Evolutionary conservation across 1,284 basidiomycete species (phyloP), one percentile per base, ranked within the genome.

Genomic region (Ceratobasidium sp.): DNA sequence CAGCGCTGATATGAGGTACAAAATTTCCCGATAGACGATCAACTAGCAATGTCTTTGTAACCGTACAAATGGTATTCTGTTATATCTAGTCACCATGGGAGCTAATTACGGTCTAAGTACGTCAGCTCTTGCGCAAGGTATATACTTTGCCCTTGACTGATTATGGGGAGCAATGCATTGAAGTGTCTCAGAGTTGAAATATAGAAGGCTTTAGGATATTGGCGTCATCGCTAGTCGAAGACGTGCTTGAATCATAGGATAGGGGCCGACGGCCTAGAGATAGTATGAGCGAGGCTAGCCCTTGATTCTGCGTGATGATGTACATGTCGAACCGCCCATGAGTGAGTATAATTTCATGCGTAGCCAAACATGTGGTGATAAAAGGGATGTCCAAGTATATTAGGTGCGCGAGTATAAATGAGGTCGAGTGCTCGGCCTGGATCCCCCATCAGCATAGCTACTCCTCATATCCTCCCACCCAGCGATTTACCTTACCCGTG

Each of bases 321-420:
- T 54, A 50, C 62, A 65, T 65, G 50, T 42, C 47, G 62, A 65
- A 65, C 34, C 62, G 62, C 62, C 47, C 47, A 65, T 65, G 50
- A 65, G 49, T 40, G 42, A 53, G 34, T 50, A 38, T 35, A 32
- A 54, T 65, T 65, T 65, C 50, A 65, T 65, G 49, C 17, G 49
- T 52, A 53, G 32, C 62, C 62, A 65, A 65, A 65, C 62, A 65
- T 65, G 31, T 54, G 62, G 47, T 27, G 62, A 65, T 65, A 65
- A 49, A 49, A 65, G 62, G 62, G 62, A 53, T 53, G 62, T 53
- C 22, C 62, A 52, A 53, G 49, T 35, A 65, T 27, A 53, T 65
- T 65, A 42, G 62, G 43, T 65, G 49, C 54, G 49, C n/a, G 62
- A 65, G 49, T 53, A 65, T 65, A 65, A 65, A 65, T 65, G 62